Base-by-base conservation (phyloP, 371 early-diverging fungal species). In the Mucor saturninus region DNA sequence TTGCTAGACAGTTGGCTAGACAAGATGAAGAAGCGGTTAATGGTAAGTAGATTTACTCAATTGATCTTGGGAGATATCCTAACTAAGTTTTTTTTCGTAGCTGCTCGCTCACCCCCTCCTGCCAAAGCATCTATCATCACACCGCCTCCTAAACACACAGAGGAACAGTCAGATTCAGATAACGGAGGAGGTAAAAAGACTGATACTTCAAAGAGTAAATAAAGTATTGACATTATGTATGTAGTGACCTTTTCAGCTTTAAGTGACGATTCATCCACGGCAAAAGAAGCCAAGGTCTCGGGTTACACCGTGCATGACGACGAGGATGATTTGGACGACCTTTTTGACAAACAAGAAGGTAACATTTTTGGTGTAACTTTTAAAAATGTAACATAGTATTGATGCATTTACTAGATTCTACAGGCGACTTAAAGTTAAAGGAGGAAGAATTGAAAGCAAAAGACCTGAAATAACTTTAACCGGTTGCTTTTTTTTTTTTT, bases 1-100 rank as follows among this genome's bases (percentile, higher is more conserved):
- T 70, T 62, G 76, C 76, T 21, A 69, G 76, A 57, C 59, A 58
- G 30, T 53, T 76, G 42, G 76, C 73, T 46, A 56, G 51, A 52
- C 64, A 70, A 51, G 64, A 63, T 35, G 49, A 11, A 35, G 59
- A 59, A 15, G 3, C 35, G 39, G 26, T 14, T 4, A 29, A 21
- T 21, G 53, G 48, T 57, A 26, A 14, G 45, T 13, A 3, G 9
- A 29, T 28, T 10, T 26, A 30, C 8, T 21, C 21, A 21, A 21
- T 21, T 21, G 21, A 21, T 21, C 0, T 21, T 21, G 21, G 21
- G 21, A 21, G 21, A 21, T 21, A 21, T 21, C 21, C 21, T 21
- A 21, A 21, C 21, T 21, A 21, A 21, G 21, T 21, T 15, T 38
- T 6, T 9, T 26, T 10, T 21, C 4, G 21, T 28, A 61, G 54